Conservation (phyloP, 257 asterid genomes). For the Nicotiana paniculata region DNA sequence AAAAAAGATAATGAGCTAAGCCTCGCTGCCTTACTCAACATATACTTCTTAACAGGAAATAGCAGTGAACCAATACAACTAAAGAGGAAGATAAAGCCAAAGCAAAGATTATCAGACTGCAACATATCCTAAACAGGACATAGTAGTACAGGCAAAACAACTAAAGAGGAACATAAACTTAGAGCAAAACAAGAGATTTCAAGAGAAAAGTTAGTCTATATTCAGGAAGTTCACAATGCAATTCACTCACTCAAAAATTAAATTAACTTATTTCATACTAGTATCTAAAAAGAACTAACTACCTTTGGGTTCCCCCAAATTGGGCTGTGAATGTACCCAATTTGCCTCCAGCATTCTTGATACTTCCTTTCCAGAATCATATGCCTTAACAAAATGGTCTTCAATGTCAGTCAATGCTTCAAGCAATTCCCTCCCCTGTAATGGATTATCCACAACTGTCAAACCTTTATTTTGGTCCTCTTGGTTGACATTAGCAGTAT, state of each 20-base stretch:
- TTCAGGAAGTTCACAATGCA: background rate
- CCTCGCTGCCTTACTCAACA: background rate
- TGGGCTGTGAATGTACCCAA: constrained; percentile 73
- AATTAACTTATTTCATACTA: background rate
- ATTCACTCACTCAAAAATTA: background rate
- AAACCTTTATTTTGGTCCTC: constrained; percentile 51
- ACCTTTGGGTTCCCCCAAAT: constrained; percentile 88
- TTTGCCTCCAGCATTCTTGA: constrained; percentile 88
- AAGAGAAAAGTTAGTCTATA: background rate
- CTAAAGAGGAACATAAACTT: background rate
- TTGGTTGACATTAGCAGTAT: constrained; percentile 27
- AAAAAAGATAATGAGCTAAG: background rate
- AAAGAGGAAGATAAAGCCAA: background rate
- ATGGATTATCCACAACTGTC: constrained; percentile 62
- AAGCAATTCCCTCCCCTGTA: constrained; percentile 74
- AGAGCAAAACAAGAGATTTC: background rate
- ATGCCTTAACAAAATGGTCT: constrained; percentile 73
- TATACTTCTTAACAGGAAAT: background rate
- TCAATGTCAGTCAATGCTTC: constrained; percentile 83
- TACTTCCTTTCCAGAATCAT: constrained; percentile 86
- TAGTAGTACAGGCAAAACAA: background rate
- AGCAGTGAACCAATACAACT: background rate
- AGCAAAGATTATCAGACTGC: background rate
- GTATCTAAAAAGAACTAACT: background rate
- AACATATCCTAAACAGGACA: background rate